Percentiles rank a stretch among this genome's conserved stretches.
Conservation (phyloP, 805 yeast genomes). For the Lipomyces chichibuensis region DNA sequence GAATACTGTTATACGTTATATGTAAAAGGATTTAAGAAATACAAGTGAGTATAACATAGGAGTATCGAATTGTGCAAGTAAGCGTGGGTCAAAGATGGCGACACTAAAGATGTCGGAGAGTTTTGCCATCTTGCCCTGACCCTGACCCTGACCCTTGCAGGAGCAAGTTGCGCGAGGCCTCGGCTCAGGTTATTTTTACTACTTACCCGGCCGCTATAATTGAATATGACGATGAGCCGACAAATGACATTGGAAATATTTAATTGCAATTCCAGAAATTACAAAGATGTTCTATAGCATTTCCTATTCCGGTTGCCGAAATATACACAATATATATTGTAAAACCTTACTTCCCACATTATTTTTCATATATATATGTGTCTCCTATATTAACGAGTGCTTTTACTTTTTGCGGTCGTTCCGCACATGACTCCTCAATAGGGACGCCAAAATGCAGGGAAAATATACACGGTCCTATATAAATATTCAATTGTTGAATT, state of each 20-base stretch:
- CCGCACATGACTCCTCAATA: too few relatives aligned
- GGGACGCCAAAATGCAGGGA: too few relatives aligned
- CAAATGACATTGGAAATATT: not conserved
- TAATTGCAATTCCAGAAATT: not conserved
- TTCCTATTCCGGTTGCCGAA: too few relatives aligned
- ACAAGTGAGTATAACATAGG: not conserved
- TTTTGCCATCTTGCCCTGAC: not conserved
- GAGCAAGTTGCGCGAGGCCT: not conserved
- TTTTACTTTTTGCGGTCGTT: too few relatives aligned
- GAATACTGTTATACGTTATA: not conserved
- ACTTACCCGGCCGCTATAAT: not conserved
- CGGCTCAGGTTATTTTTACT: not conserved
- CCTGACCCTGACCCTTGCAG: conserved; percentile 1
- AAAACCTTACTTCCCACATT: too few relatives aligned
- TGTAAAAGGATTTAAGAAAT: not conserved
- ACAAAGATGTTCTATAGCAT: too few relatives aligned
- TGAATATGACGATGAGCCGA: not conserved
- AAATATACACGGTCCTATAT: too few relatives aligned
- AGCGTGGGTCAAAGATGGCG: not conserved
- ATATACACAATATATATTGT: too few relatives aligned
- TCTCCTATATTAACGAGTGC: too few relatives aligned
- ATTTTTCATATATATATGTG: too few relatives aligned
- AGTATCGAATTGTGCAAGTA: not conserved
- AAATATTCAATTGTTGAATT: too few relatives aligned
- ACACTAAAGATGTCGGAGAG: not conserved